phyloP scores from a whole-genome alignment of 2,329 filamentous ascomycete species.

The Fusarium sp. region DNA sequence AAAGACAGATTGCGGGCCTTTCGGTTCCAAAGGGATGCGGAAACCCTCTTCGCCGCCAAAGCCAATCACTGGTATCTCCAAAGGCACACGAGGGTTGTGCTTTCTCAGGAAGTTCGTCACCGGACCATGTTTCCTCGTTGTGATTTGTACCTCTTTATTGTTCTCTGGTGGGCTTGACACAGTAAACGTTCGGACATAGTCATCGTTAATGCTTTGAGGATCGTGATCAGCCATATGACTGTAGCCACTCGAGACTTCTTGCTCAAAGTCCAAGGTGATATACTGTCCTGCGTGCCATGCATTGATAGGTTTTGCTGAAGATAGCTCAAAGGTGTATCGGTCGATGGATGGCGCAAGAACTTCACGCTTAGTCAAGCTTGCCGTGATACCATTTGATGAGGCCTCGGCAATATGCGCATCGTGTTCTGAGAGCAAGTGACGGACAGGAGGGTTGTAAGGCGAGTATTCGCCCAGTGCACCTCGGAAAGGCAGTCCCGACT shows the following conservation, averaged over 20 bases:
- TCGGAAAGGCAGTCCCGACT: constrained; percentile 73
- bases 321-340: constrained; percentile 65
- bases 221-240: constrained; percentile 86
- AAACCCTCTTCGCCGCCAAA: constrained; percentile 72
- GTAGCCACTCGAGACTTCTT: constrained; percentile 77
- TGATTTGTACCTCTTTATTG: constrained; percentile 72
- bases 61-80: constrained; percentile 75
- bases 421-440: constrained; percentile 69
- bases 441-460: constrained; percentile 82
- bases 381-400: constrained; percentile 46
- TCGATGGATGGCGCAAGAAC: constrained; percentile 72
- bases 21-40: constrained; percentile 43
- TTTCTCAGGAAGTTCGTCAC: constrained; percentile 73
- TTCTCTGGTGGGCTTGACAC: constrained; percentile 68
- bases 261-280: constrained; percentile 76
- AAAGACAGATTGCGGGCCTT: constrained; percentile 60
- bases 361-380: constrained; percentile 67
- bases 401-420: constrained; percentile 25
- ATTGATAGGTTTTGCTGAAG: constrained; percentile 29
- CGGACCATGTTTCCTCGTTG: constrained; percentile 72
- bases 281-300: constrained; percentile 78
- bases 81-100: constrained; percentile 59
- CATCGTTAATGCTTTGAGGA: constrained; percentile 82
- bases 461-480: constrained; percentile 68
- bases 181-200: constrained; percentile 85